Base-by-base conservation (phyloP, 2,329 filamentous ascomycete species). In the Neodidymelliopsis sp. region DNA sequence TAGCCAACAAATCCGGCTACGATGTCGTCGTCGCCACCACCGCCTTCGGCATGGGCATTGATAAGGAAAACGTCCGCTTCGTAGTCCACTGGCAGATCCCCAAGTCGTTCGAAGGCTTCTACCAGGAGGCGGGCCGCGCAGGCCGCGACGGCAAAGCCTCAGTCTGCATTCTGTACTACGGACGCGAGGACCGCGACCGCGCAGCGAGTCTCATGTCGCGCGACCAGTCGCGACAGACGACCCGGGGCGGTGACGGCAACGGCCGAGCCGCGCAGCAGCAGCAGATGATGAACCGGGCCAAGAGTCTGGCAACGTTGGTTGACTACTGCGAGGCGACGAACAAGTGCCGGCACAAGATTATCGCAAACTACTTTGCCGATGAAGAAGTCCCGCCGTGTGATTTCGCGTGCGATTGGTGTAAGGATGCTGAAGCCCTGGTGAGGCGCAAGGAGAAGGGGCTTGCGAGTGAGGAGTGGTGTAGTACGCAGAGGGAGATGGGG, bases 41-140 rank as follows among this genome's bases (percentile, higher is more conserved):
- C 1, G 93, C 93, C 0, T 97, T 97, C 65, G 93, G 93, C 2
- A 97, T 97, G 93, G 93, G 93, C 19, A 97, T 97, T 57, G 92
- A 97, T 73, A 97, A 97, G 72, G 86, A 94, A 41, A 88, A 96
- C 61, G 93, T 97, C 9, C 88, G 93, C 2, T 97, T 97, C 63
- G 92, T 97, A 1, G 86, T 94, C 2, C 93, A 97, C 73, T 97
- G 93, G 91, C 89, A 91, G 50, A 81, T 96, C 8, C 90, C 93
- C 8, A 95, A 96, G 67, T 94, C 89, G 3, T 96, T 97, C 69
- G 93, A 97, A 71, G 91, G 92, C 1, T 97, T 94, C 69, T 96
- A 97, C 65, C 93, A 97, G 74, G 93, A 97, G 79, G 92, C 91
- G 2, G 93, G 93, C 0, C 88, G 93, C 28, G 93, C 92, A 5